Base-by-base conservation (phyloP, 139 green algal genomes). In the Tetradesmus obliquus region DNA sequence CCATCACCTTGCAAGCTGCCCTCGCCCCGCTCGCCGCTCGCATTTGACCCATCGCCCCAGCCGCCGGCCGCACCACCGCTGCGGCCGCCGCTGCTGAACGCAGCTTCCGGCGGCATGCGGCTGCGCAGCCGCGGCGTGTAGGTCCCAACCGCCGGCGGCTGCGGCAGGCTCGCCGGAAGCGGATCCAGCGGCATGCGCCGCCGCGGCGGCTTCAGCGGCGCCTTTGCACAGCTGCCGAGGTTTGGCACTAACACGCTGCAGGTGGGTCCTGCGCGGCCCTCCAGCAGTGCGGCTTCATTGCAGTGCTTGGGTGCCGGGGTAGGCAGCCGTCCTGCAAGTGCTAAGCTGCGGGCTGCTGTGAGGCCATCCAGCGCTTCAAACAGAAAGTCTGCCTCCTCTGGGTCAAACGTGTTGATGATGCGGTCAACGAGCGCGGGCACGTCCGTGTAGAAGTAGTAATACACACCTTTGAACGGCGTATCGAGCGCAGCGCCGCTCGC, bases 381-480 rank as follows among this genome's bases (percentile, higher is more conserved):
- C 22, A 92, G 55, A 54, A 84, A 92, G 62, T 84, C 69, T 54
- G 89, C 51, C 53, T 92, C 89, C 15, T 92, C 89, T 20, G 82
- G 60, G 53, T 92, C 89, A 84, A 84, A 88, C 7, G 88, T 88
- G 88, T 88, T 88, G 79, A 92, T 86, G 22, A 92, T 88, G 5
- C 88, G 51, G 80, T 92, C 88, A 57, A 92, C 60, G 6, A 90
- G 15, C 1, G 89, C 89, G 24, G 89, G 82, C 62, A 89, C 32
- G 54, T 92, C 89, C 6, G 58, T 58, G 54, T 89, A 92, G 66
- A 89, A 92, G 82, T 92, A 92, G 71, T 92, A 92, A 57, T 92
- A 92, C 62, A 92, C 89, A 2, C 89, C 89, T 13, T 71, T 86
- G 86, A 69, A 83, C 12, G 79, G 79, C 79, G 57, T 85, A 32